Conservation (phyloP, 441 rosid genomes). For the Flueggea neowawraea region DNA sequence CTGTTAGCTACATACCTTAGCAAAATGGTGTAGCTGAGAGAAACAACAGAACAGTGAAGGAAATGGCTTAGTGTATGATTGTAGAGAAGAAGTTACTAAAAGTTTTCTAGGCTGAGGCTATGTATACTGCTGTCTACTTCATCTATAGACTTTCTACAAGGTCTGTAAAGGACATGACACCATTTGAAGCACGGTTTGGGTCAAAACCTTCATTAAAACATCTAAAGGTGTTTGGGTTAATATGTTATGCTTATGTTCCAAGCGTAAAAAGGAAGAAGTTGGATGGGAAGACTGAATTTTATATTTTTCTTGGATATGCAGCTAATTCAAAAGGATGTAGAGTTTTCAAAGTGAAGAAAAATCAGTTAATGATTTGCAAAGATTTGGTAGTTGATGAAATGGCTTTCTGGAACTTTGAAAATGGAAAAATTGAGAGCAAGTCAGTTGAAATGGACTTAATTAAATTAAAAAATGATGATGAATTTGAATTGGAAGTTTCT, state of each 20-base stretch:
- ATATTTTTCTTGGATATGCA: conserved; percentile 1
- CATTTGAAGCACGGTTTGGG: rapidly evolving
- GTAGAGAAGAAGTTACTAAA: neutral
- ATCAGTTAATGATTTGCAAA: neutral
- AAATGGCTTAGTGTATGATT: neutral
- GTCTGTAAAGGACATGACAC: rapidly evolving
- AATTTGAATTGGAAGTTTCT: neutral
- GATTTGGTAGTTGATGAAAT: neutral
- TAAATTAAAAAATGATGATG: neutral
- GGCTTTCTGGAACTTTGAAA: neutral
- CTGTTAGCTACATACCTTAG: neutral
- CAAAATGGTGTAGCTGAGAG: neutral
- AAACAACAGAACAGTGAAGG: neutral
- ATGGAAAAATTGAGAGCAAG: neutral
- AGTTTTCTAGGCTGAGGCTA: neutral
- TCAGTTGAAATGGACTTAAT: neutral
- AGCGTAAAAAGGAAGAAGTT: neutral
- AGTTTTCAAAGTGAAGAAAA: neutral
- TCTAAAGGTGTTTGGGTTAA: neutral
- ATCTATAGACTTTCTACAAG: neutral
- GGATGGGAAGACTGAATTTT: neutral
- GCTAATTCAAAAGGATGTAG: neutral
- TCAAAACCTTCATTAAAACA: rapidly evolving
- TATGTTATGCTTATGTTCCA: neutral
- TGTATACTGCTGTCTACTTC: neutral